Percentiles rank a stretch among this genome's conserved stretches.
Evolutionary conservation across 345 rosid species (phyloP).

Genomic region (Moricandia moricandioides): DNA sequence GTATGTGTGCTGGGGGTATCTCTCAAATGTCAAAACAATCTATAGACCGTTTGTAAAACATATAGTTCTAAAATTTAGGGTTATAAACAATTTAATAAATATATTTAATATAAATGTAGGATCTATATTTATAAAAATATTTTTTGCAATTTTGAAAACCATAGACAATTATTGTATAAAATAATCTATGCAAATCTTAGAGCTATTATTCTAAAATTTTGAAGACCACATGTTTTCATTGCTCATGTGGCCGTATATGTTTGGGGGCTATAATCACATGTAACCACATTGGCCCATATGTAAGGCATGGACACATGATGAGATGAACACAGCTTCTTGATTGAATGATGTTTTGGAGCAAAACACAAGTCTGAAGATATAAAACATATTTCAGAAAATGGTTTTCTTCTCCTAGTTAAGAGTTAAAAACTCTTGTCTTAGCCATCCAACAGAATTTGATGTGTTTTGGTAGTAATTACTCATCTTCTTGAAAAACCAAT

Average conservation of each 20-base stretch:
- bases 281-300: not conserved
- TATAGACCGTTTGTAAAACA: no score
- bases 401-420: not conserved
- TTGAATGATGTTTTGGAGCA: not conserved
- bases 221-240: not conserved
- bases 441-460: conserved; percentile 9
- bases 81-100: no score
- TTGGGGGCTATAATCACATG: not conserved
- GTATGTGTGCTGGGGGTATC: no score
- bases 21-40: no score
- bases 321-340: not conserved
- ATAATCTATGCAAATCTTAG: no score
- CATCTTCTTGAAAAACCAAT: conserved; percentile 30
- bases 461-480: not conserved
- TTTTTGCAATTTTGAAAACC: no score
- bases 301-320: not conserved
- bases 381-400: not conserved
- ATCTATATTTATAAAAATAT: no score
- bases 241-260: not conserved
- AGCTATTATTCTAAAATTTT: not conserved
- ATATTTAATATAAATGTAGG: no score
- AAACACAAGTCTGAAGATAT: not conserved
- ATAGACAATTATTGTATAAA: no score
- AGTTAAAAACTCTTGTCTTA: not conserved
- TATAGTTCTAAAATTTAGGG: no score